Percentiles rank a stretch among this genome's conserved stretches.
phyloP scores from a whole-genome alignment of 176 grass and related monocot genomes.

The Carex littledalei region DNA sequence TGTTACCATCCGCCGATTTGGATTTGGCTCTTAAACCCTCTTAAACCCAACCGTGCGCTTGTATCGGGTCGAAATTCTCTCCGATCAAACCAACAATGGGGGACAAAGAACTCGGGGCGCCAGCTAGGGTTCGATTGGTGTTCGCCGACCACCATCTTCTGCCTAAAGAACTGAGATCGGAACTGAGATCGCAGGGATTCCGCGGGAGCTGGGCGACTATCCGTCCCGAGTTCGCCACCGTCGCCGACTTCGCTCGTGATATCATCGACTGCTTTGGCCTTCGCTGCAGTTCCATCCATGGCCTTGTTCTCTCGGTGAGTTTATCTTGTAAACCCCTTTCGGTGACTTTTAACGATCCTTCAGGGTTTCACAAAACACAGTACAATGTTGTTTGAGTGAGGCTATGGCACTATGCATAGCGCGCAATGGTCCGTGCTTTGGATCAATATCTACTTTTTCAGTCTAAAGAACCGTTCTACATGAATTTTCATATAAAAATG shows the following conservation, averaged over 20 bases:
- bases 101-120: background rate
- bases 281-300: background rate
- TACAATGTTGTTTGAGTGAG: background rate
- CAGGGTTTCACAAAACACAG: background rate
- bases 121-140: constrained; percentile 1
- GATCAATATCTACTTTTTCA: too few species aligned
- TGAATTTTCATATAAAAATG: too few species aligned
- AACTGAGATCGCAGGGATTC: too few species aligned
- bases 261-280: background rate
- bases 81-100: background rate
- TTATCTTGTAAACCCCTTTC: background rate
- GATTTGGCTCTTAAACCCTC: too few species aligned
- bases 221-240: background rate
- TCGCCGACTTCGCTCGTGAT: constrained; percentile 2
- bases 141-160: constrained; percentile 10
- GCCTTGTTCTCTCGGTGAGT: background rate
- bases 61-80: background rate
- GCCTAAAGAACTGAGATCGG: constrained; percentile 6
- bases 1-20: too few species aligned
- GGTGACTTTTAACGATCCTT: background rate
- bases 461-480: too few species aligned
- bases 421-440: too few species aligned
- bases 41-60: background rate
- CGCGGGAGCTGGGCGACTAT: constrained; percentile 1
- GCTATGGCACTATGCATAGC: too few species aligned